Evolutionary conservation across 345 rosid genomes (phyloP), one percentile per base, ranked within the genome.

Genomic region (Zanthoxylum bungeanum): DNA sequence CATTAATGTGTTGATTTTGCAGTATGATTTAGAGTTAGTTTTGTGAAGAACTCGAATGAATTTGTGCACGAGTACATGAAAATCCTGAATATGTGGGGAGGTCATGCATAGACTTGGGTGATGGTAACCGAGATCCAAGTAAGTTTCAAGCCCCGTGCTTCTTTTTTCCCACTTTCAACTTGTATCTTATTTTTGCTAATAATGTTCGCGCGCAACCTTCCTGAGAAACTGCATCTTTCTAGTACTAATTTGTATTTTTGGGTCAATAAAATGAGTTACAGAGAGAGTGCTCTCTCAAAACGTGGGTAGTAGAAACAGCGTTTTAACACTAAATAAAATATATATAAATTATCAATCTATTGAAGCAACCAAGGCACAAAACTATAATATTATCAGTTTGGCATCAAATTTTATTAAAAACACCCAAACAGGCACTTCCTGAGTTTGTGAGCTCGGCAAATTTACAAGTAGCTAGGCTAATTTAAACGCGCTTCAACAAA

Each of bases 31-130:
- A 70, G 99, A 93, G 75, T 81, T 95, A 68, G 86, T 93, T 73
- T 93, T 51, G 98, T 87, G 76, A 95, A 95, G 91, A 95, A 95
- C 74, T 84, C 92, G 0, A 98, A 95, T 31, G 97, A 93, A 75
- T 92, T 95, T 78, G 91, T 93, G 63, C 90, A 87, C 4, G 94
- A 95, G 63, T 91, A 89, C 80, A 63, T 93, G 88, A 91, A 87
- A 89, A 77, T 53, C 88, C 87, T 25, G 99, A 91, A 52, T 82
- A 81, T 59, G 73, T 91, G 27, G 98, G n/a, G n/a, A 95, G 19
- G 87, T 95, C 70, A 91, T 91, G 97, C 81, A 90, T 68, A 73
- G 99, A 76, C 93, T 92, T 95, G 79, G 99, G 96, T 27, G 97
- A 91, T 80, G 93, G 98, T 76, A 90, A 86, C 86, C 94, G 85